A percentile compares a stretch with the other conserved stretches of the same genome.
phyloP scores from a whole-genome alignment of 306 rosid species.

The Hippophae tibetana region DNA sequence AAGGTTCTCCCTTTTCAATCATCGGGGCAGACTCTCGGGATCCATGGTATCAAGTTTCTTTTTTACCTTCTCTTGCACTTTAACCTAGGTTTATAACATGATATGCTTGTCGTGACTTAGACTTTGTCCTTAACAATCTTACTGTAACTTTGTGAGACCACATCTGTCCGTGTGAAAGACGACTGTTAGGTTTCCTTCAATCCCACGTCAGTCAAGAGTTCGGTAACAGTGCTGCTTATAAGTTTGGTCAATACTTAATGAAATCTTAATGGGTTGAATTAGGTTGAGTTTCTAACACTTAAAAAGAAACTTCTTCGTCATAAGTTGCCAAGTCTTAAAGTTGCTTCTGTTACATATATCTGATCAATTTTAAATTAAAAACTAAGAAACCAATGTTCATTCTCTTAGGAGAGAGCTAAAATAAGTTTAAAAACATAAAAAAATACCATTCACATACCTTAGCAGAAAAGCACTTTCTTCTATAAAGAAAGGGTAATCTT shows the following conservation, averaged over 20 bases:
- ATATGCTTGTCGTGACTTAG: no score
- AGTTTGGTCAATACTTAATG: no score
- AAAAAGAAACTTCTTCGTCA: background rate
- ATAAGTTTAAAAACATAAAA: background rate
- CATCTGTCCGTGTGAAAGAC: no score
- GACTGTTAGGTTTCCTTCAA: no score
- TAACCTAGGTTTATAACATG: no score
- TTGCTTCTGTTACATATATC: constrained; percentile 34
- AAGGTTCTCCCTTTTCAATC: constrained; percentile 63
- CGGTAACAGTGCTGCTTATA: no score
- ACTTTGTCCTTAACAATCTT: no score
- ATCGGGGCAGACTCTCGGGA: constrained; percentile 39
- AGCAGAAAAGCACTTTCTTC: constrained; percentile 48
- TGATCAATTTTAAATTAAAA: constrained; percentile 20
- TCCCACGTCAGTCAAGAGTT: no score
- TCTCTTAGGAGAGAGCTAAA: background rate
- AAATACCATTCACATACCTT: constrained; percentile 29
- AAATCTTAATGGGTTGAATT: no score
- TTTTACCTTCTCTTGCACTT: no score
- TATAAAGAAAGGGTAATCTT: constrained; percentile 70
- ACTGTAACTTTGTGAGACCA: no score
- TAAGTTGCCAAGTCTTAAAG: no score
- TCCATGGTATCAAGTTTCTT: constrained; percentile 38
- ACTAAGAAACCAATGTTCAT: constrained; percentile 6
- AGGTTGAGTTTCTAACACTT: constrained; percentile 57